Base-by-base conservation (phyloP, 2,329 filamentous ascomycete genomes). In the Harringtonia lauricola region DNA sequence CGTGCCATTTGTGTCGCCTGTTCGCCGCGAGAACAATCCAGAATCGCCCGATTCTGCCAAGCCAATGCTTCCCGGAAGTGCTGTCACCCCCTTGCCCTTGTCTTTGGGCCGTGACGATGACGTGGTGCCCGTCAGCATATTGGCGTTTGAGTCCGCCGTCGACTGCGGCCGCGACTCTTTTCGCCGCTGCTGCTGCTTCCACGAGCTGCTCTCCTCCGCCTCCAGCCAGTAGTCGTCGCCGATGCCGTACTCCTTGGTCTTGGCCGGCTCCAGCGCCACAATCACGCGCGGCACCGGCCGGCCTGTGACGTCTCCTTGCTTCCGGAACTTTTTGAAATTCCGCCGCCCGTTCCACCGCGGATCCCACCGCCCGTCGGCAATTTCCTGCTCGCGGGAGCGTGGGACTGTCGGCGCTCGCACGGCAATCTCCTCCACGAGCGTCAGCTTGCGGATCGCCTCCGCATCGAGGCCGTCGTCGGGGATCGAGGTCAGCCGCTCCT, bases 321-420 rank as follows among this genome's bases (percentile, higher is more conserved):
- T 71, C 19, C 72, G 71, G 57, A 98, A 98, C 54, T 79, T 84
- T 61, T 98, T 98, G 66, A 95, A 98, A 57, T 98, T 96, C 62
- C 87, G 90, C 36, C 90, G 74, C 1, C 90, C 92, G 57, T 95
- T 94, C 92, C 92, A 98, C 33, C 72, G 72, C 1, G 86, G 79
- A 51, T 95, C 77, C 89, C 90, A 95, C 34, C 86, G 72, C 6
- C 71, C 70, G 36, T 68, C 66, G 2, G 64, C 67, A 36, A 70
- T 59, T 18, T 74, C 71, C 45, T 68, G 63, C n/a, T 80, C 76
- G 17, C 71, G 63, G 6, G 52, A 53, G 18, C 57, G 49, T 54
- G 51, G 48, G 43, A 51, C 48, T 41, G 54, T 55, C 54, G 55
- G 51, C 49, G 55, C 44, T 21, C 68, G 72, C 0, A 95, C 58